phyloP scores from a whole-genome alignment of 164 flowering plant genomes.

The Nymphaea colorata region DNA sequence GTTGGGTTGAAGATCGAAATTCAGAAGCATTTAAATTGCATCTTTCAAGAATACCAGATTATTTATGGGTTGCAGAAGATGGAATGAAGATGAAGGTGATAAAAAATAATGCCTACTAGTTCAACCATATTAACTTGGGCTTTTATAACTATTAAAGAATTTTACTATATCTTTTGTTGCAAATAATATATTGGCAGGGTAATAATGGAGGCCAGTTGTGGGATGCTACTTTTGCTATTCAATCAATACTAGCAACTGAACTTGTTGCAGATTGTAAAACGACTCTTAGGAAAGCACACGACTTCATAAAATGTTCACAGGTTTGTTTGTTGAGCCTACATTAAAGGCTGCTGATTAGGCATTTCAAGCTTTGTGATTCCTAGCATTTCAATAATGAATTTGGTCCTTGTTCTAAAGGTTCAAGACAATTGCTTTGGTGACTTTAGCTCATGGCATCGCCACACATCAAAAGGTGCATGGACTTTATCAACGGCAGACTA shows the following conservation, averaged over 20 bases:
- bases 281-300: conserved; percentile 23
- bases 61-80: too few species aligned
- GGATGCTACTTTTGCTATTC: conserved; percentile 25
- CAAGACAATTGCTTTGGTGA: conserved; percentile 16
- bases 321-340: conserved; percentile 5
- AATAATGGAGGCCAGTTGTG: conserved; percentile 29
- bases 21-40: too few species aligned
- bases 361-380: background rate
- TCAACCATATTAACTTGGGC: too few species aligned
- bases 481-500: conserved; percentile 40
- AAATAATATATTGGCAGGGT: conserved; percentile 10
- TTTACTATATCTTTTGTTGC: too few species aligned
- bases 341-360: background rate
- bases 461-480: conserved; percentile 14
- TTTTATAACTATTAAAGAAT: too few species aligned
- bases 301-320: conserved; percentile 22
- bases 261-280: conserved; percentile 15
- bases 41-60: too few species aligned
- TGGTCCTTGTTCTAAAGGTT: conserved; percentile 13
- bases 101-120: too few species aligned
- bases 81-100: too few species aligned
- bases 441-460: conserved; percentile 24
- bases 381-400: too few species aligned
- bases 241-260: conserved; percentile 11
- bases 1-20: too few species aligned